Percentiles rank a stretch among this genome's conserved stretches.
Evolutionary conservation across 805 yeast genomes (phyloP).

Genomic region (Scheffersomyces coipomensis): DNA sequence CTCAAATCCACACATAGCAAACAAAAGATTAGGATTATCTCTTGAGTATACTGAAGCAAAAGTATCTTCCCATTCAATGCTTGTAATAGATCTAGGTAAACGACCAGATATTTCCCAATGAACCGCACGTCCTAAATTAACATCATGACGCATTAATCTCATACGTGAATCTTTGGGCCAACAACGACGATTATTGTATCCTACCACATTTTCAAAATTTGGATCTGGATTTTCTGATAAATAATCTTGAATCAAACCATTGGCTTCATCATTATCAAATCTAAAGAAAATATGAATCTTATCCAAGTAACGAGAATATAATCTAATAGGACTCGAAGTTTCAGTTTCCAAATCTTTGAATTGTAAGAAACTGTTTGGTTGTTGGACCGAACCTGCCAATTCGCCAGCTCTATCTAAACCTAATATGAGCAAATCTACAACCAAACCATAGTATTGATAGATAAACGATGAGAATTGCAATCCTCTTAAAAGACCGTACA

Average conservation of each 20-base stretch:
- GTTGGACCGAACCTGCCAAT: slow-evolving; percentile 71
- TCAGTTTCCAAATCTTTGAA: slow-evolving; percentile 61
- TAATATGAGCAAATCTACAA: slow-evolving; percentile 74
- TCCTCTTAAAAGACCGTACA: slow-evolving; percentile 84
- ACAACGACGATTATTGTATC: slow-evolving; percentile 83
- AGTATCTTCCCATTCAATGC: slow-evolving; percentile 75
- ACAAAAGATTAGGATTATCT: slow-evolving; percentile 85
- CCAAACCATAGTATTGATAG: slow-evolving; percentile 85
- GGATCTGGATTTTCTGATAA: slow-evolving; percentile 89
- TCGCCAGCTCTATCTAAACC: slow-evolving; percentile 88
- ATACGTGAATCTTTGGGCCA: slow-evolving; percentile 95
- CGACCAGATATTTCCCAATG: slow-evolving; percentile 87
- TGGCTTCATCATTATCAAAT: slow-evolving; percentile 70
- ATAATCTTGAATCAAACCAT: slow-evolving; percentile 71
- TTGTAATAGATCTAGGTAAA: slow-evolving; percentile 71
- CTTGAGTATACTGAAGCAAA: slow-evolving; percentile 85
- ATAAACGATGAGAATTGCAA: slow-evolving; percentile 88
- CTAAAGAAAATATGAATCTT: slow-evolving; percentile 76
- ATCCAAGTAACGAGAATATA: slow-evolving; percentile 83
- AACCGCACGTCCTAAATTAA: slow-evolving; percentile 85
- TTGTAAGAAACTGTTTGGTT: slow-evolving; percentile 78
- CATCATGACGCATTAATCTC: slow-evolving; percentile 89
- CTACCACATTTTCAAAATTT: slow-evolving; percentile 79
- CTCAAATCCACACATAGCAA: slow-evolving; percentile 95
- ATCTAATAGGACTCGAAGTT: slow-evolving; percentile 68